These are phyloP conservation scores for Ogataea minuta DNA, from an alignment of 805 yeast species.

Conservation along the genomic window DNA sequence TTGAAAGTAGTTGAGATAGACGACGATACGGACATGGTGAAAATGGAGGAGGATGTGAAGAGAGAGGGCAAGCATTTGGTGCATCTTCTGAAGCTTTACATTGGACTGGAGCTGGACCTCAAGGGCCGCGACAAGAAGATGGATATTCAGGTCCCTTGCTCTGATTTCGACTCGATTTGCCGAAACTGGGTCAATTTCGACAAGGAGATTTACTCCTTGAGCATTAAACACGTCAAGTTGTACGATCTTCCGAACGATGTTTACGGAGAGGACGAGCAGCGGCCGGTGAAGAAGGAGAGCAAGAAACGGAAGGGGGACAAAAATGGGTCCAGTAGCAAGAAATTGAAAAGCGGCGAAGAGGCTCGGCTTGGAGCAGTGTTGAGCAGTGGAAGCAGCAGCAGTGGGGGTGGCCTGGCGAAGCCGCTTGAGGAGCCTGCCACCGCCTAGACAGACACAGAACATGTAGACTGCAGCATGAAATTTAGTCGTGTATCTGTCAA, in stretches of 20 bases:
- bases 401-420: constrained; percentile 4
- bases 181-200: constrained; percentile 69
- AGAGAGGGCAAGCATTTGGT: constrained; percentile 35
- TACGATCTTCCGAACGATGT: constrained; percentile 85
- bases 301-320: constrained; percentile 51
- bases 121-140: constrained; percentile 59
- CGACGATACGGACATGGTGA: constrained; percentile 30
- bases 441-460: constrained; percentile 1
- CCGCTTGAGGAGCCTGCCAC: constrained; percentile 10
- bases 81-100: constrained; percentile 70
- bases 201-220: constrained; percentile 56
- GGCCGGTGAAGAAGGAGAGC: constrained; percentile 61
- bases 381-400: constrained; percentile 11
- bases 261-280: constrained; percentile 70
- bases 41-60: constrained; percentile 26
- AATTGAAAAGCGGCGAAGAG: constrained; percentile 23
- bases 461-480: constrained; percentile 2
- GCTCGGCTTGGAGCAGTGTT: constrained; percentile 7
- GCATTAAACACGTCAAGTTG: constrained; percentile 70
- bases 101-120: constrained; percentile 65
- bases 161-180: constrained; percentile 82
- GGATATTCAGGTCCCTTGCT: constrained; percentile 86
- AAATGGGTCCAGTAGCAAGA: constrained; percentile 31
- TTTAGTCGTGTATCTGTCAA: constrained; percentile 5
- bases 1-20: constrained; percentile 33